phyloP scores from a whole-genome alignment of 164 flowering plant species.

The Brasenia schreberi region DNA sequence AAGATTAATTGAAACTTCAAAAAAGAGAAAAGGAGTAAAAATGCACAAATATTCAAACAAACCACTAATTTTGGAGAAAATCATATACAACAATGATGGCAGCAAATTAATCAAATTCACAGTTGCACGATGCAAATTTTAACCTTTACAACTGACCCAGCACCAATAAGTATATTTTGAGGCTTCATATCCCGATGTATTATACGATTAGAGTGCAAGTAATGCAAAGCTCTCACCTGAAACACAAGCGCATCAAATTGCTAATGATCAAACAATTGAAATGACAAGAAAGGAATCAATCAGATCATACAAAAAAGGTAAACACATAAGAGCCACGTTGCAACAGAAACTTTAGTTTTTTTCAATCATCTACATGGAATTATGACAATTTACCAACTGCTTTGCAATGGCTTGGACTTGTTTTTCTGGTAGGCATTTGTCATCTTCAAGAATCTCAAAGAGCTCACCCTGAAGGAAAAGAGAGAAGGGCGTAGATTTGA shows the following conservation, averaged over 20 bases:
- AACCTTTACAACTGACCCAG: constrained; percentile 90
- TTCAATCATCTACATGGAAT: neutral
- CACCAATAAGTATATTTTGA: constrained; percentile 90
- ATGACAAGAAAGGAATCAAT: too few relatives aligned
- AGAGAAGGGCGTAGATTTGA: too few relatives aligned
- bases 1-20: neutral
- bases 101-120: too few relatives aligned
- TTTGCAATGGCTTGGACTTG: constrained; percentile 97
- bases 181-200: constrained; percentile 99
- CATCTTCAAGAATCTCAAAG: constrained; percentile 94
- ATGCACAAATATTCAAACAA: too few relatives aligned
- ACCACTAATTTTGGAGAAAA: too few relatives aligned
- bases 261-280: too few relatives aligned
- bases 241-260: constrained; percentile 1
- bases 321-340: neutral
- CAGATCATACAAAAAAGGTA: too few relatives aligned
- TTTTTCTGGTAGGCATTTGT: constrained; percentile 91
- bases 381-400: constrained; percentile 60
- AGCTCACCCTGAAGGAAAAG: constrained; percentile 65
- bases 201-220: constrained; percentile 90
- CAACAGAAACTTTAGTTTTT: neutral
- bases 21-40: constrained; percentile 1
- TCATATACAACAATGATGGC: too few relatives aligned
- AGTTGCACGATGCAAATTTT: neutral
- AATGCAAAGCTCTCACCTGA: constrained; percentile 91